These are phyloP conservation scores for Capronia epimyces DNA, from an alignment of 2,329 filamentous ascomycete genomes.

Conservation along the genomic window DNA sequence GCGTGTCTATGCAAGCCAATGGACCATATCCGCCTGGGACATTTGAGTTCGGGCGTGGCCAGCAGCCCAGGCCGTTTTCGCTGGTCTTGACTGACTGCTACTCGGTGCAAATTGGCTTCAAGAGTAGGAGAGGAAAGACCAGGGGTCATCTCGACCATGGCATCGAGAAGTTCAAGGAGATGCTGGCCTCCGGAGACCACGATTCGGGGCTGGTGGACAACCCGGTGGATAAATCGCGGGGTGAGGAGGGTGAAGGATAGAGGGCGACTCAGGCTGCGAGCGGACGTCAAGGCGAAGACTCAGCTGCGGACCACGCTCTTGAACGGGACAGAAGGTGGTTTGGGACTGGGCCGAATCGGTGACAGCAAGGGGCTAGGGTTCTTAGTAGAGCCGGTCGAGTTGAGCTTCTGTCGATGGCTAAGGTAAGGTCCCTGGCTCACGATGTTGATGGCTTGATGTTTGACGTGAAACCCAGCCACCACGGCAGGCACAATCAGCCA, in stretches of 20 bases:
- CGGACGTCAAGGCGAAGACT: neutral
- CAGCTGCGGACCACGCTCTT: neutral
- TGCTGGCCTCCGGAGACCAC: neutral
- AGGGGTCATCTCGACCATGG: too few species aligned
- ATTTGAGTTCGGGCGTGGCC: too few species aligned
- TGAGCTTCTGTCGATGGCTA: too few species aligned
- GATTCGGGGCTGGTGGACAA: neutral
- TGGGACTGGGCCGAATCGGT: neutral
- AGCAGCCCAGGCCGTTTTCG: too few species aligned
- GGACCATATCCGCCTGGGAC: too few species aligned
- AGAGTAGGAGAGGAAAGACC: too few species aligned
- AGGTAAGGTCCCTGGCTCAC: neutral
- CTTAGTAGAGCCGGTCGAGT: too few species aligned
- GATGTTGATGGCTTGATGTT: neutral
- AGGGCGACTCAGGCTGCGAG: neutral
- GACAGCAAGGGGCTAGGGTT: neutral
- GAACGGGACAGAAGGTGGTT: neutral
- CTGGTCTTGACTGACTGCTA: too few species aligned
- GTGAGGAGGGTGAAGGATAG: neutral
- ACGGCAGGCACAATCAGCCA: too few species aligned
- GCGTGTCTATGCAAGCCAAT: neutral
- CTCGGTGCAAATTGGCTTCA: too few species aligned
- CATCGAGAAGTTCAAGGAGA: too few species aligned
- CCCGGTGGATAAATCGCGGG: neutral
- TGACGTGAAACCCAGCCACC: too few species aligned